Evolutionary conservation across 805 yeast species (phyloP), one percentile per base, ranked within the genome.

Genomic region (Kodamaea sagamina): DNA sequence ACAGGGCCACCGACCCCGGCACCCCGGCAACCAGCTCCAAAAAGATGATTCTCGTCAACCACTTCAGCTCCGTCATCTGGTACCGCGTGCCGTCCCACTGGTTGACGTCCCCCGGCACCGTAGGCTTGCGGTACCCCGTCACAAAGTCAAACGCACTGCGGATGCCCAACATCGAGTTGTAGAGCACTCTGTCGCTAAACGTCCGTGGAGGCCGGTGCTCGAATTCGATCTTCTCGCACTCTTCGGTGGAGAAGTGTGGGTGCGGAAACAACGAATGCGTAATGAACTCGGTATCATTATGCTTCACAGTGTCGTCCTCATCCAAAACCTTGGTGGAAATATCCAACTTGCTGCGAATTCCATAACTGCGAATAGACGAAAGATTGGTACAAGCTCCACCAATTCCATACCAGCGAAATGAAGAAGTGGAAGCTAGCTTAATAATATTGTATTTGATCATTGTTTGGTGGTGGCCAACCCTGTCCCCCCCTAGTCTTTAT

Each of bases 1-100:
- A 84, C 1, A 85, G 84, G 3, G 86, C 90, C 36, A 81, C 85
- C 72, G 82, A 77, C 8, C 90, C 89, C 1, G 90, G 90, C n/a
- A 84, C 86, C 6, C 88, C 89, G 4, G 90, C 90, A 43, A 84
- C 72, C 47, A 82, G 75, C 59, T 84, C 90, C 51, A 84, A 70
- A 52, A 84, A 82, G 28, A 84, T 77, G 44, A 76, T 63, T 41
- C 85, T 60, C 5, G 79, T 75, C 45, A 84, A 52, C 89, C 89
- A 84, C 54, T 80, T 78, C 41, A 67, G 70, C 18, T 75, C 77
- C 4, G 84, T 78, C 86, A 84, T 79, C 41, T 67, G 67, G 48
- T 70, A 74, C 38, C 75, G 53, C 1, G 73, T 69, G 8, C 72
- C 73, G 19, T 58, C 58, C 39, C 63, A 66, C 7, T 59, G 56